Evolutionary conservation across 352 stramenopile species (phyloP), one percentile per base, ranked within the genome.

Genomic region (Phytophthora pluvialis): DNA sequence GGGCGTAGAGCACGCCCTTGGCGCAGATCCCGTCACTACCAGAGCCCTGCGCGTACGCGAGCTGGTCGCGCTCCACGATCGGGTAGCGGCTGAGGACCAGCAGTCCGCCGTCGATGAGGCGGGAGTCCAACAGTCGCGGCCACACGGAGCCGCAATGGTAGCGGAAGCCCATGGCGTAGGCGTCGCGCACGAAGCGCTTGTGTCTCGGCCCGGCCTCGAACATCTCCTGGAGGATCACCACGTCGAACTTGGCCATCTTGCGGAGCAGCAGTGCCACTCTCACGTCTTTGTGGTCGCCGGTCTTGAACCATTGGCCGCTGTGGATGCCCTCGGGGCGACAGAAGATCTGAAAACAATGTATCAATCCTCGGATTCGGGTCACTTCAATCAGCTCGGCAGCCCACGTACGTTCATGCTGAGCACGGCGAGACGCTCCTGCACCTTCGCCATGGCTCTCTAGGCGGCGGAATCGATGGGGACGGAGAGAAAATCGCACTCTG

Each of bases 41-140:
- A 3, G 77, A 74, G 33, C 86, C 82, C 16, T 78, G 64, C 9
- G 81, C 75, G 73, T 79, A 93, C 35, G 62, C 73, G 46, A 88
- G 62, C 47, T 90, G 77, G 43, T 79, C 81, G 36, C 82, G 78
- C 51, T 90, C 75, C 10, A 91, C 80, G 60, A 94, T 92, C 26
- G 86, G 86, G 55, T 84, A 94, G 32, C 86, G 86, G 51, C 83
- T 93, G n/a, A 94, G 81, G 39, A 94, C 93, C 35, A 94, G 49
- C 16, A 94, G 67, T 15, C 86, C 86, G 15, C 83, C 86, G 45
- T 93, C 86, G 54, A 94, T 90, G 9, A 94, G 67, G 18, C 72
- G 72, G 1, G 64, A 72, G 47, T 88, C 77, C 25, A 77, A 55
- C 3, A 93, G 50, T 5, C 58, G 58, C 10, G 86, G 86, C 78